Evolutionary conservation across 2,329 filamentous ascomycete species (phyloP), one percentile per base, ranked within the genome.

Genomic region (Colletotrichum salicis): DNA sequence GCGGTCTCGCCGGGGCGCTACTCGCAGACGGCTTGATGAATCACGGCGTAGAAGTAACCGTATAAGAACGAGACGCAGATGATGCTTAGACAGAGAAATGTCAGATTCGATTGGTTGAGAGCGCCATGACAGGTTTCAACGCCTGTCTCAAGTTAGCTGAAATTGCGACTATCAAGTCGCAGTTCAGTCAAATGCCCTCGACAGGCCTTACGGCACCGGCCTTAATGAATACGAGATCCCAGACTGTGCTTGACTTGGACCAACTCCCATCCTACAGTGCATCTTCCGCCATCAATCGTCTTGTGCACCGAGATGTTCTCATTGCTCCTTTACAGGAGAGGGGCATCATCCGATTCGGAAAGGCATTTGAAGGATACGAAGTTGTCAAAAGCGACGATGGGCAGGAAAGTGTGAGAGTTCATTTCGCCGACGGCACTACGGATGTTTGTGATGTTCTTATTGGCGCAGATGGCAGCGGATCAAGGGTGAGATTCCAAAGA

Each of bases 1-100:
- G 61, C 15, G 67, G 67, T n/a, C 45, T 65, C 3, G 15, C 54
- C 15, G 61, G 67, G 4, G 35, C 22, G 2, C 54, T 70, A 1
- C 61, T 70, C 8, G 67, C 60, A 33, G 60, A 69, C 15, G 61
- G 61, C 1, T 24, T 70, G n/a, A 2, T 64, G 5, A 70, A 65
- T n/a, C 54, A 60, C 1, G 24, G 13, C 15, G 41, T 70, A 5
- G 31, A 55, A 6, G 45, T 65, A 3, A 22, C 27, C 3, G 31
- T 70, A 2, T 64, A 65, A 31, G 67, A 69, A 19, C 24, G 60
- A 6, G 60, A 69, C 12, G 2, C 19, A 6, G 55, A 29, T 22
- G 60, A 64, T n/a, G 13, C 51, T 1, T 64, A 64, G n/a, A 33
- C 41, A 11, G 60, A 69, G 24, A 54, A 60, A 13, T 69, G 33